A percentile compares a stretch with the other conserved stretches of the same genome.
Evolutionary conservation across 148 eudicot species (phyloP).

Genomic region (Spergularia bocconei): DNA sequence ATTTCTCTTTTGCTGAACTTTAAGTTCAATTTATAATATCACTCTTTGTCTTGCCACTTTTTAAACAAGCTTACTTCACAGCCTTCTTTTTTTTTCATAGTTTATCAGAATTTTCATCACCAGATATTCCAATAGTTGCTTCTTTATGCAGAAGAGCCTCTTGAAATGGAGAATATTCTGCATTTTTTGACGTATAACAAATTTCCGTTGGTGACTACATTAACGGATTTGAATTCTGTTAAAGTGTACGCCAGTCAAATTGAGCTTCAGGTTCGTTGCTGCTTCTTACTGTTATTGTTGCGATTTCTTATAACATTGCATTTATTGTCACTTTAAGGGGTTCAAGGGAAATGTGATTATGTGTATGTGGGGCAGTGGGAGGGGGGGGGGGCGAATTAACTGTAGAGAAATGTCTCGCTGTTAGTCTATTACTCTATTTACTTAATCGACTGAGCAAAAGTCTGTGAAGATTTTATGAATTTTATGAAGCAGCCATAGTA

Average conservation of each 20-base stretch:
- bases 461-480: not conserved
- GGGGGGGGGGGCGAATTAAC: not conserved
- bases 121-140: slow-evolving; percentile 13
- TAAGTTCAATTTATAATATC: not conserved
- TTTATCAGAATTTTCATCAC: slow-evolving; percentile 7
- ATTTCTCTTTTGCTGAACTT: not conserved
- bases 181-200: slow-evolving; percentile 74
- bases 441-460: too few species aligned
- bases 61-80: not conserved
- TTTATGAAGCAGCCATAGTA: too few species aligned
- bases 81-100: too few species aligned
- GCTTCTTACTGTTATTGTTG: not conserved
- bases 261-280: slow-evolving; percentile 63
- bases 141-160: slow-evolving; percentile 59
- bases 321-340: not conserved
- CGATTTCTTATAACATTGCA: not conserved
- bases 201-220: slow-evolving; percentile 77
- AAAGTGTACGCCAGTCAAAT: slow-evolving; percentile 67
- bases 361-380: not conserved
- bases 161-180: slow-evolving; percentile 57
- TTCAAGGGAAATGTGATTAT: not conserved
- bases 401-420: too few species aligned
- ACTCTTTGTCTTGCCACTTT: not conserved
- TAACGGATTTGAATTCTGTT: slow-evolving; percentile 77
- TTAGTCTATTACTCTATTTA: too few species aligned